phyloP scores from a whole-genome alignment of 768 basidiomycete genomes.

The Rubroboletus satanas region DNA sequence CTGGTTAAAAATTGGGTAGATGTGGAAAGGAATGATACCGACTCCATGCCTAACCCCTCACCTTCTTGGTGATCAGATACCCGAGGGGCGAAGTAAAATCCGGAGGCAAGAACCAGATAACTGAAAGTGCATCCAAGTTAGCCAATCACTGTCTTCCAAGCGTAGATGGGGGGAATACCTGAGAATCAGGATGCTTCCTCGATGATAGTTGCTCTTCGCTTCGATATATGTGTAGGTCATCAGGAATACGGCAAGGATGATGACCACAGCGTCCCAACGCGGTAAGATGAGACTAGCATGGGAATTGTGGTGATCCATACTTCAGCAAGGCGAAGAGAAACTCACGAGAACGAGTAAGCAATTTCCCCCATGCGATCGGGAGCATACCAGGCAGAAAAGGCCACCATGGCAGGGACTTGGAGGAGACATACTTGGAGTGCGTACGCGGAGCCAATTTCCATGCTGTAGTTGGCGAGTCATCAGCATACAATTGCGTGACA shows the following conservation, averaged over 20 bases:
- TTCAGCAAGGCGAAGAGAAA: constrained; percentile 11
- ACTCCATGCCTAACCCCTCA: neutral
- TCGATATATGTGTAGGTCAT: constrained; percentile 99
- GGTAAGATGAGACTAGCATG: constrained; percentile 85
- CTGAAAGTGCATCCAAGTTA: constrained; percentile 38
- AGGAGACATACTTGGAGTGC: constrained; percentile 96
- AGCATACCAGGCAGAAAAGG: constrained; percentile 94
- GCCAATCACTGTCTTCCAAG: neutral
- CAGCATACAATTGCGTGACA: neutral
- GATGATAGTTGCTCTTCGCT: constrained; percentile 97
- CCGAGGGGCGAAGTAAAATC: constrained; percentile 87
- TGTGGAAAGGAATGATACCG: constrained; percentile 2
- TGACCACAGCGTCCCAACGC: constrained; percentile 93
- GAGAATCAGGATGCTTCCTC: constrained; percentile 91
- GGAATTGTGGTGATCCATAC: constrained; percentile 2
- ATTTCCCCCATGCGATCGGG: constrained; percentile 82
- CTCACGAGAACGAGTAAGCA: constrained; percentile 91
- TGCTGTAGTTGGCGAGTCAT: constrained; percentile 46
- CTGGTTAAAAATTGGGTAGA: constrained; percentile 8
- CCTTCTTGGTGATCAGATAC: constrained; percentile 21
- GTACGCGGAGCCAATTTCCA: constrained; percentile 99
- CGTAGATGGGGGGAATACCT: constrained; percentile 49
- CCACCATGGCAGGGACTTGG: constrained; percentile 98
- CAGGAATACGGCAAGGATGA: constrained; percentile 94
- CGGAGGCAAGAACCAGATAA: constrained; percentile 85